These are phyloP conservation scores for Glycine tomentella DNA, from an alignment of 306 rosid species.

Conservation along the genomic window DNA sequence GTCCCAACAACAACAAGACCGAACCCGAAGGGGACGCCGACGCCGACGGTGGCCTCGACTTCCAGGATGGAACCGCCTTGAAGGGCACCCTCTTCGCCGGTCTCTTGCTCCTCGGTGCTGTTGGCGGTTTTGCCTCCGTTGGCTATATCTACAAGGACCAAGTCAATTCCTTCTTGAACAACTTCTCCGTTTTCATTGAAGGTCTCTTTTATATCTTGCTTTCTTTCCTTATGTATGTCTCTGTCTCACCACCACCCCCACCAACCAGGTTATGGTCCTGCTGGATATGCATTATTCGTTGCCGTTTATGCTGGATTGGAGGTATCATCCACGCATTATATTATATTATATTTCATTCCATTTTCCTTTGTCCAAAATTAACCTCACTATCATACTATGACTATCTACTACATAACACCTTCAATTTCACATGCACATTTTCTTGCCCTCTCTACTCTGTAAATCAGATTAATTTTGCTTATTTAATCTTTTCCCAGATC, in stretches of 20 bases:
- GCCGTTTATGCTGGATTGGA: slow-evolving; percentile 98
- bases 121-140: slow-evolving; percentile 84
- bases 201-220: slow-evolving; percentile 40
- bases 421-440: slow-evolving; percentile 1
- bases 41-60: slow-evolving; percentile 33
- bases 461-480: slow-evolving; percentile 19
- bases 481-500: slow-evolving; percentile 59
- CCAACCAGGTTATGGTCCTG: slow-evolving; percentile 93
- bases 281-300: slow-evolving; percentile 91
- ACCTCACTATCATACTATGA: neutral
- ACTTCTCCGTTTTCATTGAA: slow-evolving; percentile 76
- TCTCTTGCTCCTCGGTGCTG: slow-evolving; percentile 66
- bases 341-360: neutral
- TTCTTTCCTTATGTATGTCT: neutral
- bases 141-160: slow-evolving; percentile 84
- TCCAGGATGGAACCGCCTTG: slow-evolving; percentile 58
- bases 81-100: slow-evolving; percentile 90
- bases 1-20: slow-evolving; percentile 48
- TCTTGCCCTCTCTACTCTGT: neutral
- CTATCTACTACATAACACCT: neutral
- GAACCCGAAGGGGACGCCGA: slow-evolving; percentile 35
- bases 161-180: slow-evolving; percentile 72
- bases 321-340: slow-evolving; percentile 51
- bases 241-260: neutral
- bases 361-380: neutral